Evolutionary conservation across 805 yeast species (phyloP), one percentile per base, ranked within the genome.

Genomic region (Lachancea lanzarotensis): DNA sequence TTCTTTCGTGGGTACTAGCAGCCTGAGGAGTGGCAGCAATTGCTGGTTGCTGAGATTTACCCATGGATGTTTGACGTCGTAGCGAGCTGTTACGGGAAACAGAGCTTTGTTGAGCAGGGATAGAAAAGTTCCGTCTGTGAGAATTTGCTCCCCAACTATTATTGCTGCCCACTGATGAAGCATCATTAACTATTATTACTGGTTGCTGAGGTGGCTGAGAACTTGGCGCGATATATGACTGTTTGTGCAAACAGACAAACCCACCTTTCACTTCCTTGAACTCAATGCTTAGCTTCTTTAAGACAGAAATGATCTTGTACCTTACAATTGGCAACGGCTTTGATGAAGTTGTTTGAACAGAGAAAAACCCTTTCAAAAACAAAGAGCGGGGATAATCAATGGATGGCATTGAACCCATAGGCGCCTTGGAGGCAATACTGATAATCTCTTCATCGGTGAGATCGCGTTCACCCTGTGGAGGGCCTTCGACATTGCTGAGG

Each of bases 241-340:
- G 76, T 44, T 54, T 69, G 57, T 84, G 89, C 9, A 79, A 74
- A 69, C 98, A 90, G 19, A 87, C 76, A 62, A 91, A 90, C 0
- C 97, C 98, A 47, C 98, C 97, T 58, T 84, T 84, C 18, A 90
- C 95, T 66, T 90, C 98, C 50, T 82, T 84, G 62, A 76, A 90
- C 47, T 80, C 78, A 40, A 91, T 93, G 22, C 87, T 88, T 59
- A 87, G 71, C 50, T 79, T 79, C 16, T 79, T 80, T 60, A 90
- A 73, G 1, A 84, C 91, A 17, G 79, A 75, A 25, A 90, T 84
- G 34, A 90, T 81, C 60, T 85, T 90, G 58, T 84, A 81, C 45
- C 97, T 77, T 46, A 90, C 89, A 50, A 86, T 84, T 11, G 95
- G 90, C 45, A 91, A 72, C 16, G 96, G 93, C 56, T 88, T 88